phyloP scores from a whole-genome alignment of 306 rosid species.

The Ammopiptanthus mongolicus region DNA sequence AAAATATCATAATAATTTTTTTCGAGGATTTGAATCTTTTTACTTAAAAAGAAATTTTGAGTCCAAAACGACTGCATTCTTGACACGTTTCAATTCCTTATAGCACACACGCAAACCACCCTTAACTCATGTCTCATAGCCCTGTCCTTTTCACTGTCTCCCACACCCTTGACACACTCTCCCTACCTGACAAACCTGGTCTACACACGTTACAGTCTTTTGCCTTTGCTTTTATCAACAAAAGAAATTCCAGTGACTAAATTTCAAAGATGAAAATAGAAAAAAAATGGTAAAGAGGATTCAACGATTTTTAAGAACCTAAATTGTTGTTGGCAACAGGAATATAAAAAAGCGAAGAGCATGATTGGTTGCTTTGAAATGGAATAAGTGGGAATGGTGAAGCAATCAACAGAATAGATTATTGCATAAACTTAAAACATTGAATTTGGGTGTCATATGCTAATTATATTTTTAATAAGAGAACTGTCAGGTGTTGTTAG shows the following conservation, averaged over 20 bases:
- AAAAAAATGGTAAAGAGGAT: background rate
- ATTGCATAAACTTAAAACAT: too few species aligned
- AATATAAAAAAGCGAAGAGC: background rate
- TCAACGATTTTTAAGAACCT: background rate
- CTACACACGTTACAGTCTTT: background rate
- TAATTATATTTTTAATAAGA: too few species aligned
- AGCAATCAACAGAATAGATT: too few species aligned
- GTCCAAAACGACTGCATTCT: slow-evolving; percentile 19
- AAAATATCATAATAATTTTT: too few species aligned
- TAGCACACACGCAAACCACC: background rate
- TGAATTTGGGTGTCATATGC: too few species aligned
- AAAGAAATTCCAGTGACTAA: background rate
- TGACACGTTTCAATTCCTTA: background rate
- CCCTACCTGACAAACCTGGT: background rate
- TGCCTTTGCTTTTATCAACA: background rate
- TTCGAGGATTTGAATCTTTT: too few species aligned
- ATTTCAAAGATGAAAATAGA: background rate
- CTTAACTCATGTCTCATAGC: background rate
- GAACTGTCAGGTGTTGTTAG: too few species aligned
- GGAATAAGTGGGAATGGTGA: background rate
- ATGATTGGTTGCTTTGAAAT: background rate
- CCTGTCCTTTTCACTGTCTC: slow-evolving; percentile 37
- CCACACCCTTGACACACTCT: background rate
- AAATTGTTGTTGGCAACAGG: too few species aligned
- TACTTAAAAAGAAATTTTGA: too few species aligned